Base-by-base conservation (phyloP, 169 alveolate genomes). In the Sarcocystis neurona region DNA sequence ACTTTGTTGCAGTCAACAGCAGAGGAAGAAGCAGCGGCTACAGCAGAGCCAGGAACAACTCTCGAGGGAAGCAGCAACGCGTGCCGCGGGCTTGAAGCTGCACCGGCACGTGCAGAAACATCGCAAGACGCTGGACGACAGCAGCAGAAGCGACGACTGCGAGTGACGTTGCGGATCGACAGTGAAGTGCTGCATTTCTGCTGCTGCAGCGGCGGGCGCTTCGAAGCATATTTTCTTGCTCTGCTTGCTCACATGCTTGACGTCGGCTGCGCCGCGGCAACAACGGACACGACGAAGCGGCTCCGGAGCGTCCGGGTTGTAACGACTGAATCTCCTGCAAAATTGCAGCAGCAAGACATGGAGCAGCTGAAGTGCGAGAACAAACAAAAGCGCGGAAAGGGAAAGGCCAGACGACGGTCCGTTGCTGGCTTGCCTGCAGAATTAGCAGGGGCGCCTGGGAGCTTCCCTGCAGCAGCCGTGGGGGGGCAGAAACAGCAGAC, bases 151-250 rank as follows among this genome's bases (percentile, higher is more conserved):
- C 2, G 37, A 43, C 75, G 75, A 5, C 75, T 63, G 75, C 43
- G 50, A n/a, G 82, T 72, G 2, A 15, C 37, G 37, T 53, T 79
- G 53, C n/a, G 8, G 66, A 44, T 79, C 32, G 87, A 79, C 75
- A 34, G 41, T 18, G 87, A 79, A 32, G 75, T 79, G 23, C 50
- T 79, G 53, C 87, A 48, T 20, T 79, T 79, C 63, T 79, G 75
- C 75, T 79, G 87, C 53, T 44, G 63, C 37, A 44, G 70, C 32
- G 53, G 87, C 3, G 87, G 87, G 12, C 87, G 87, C 56, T 79
- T 53, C 87, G 87, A 79, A 12, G 87, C 87, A 3, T 79, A 79
- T 50, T 48, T 79, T 50, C 39, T 47, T 20, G 70, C 87, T 3
- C 75, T 79, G 34, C 2, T 79, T 46, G 87, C 87, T 37, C 63